Evolutionary conservation across 108 stramenopile species (phyloP).

Genomic region (Nitzschia putrida): DNA sequence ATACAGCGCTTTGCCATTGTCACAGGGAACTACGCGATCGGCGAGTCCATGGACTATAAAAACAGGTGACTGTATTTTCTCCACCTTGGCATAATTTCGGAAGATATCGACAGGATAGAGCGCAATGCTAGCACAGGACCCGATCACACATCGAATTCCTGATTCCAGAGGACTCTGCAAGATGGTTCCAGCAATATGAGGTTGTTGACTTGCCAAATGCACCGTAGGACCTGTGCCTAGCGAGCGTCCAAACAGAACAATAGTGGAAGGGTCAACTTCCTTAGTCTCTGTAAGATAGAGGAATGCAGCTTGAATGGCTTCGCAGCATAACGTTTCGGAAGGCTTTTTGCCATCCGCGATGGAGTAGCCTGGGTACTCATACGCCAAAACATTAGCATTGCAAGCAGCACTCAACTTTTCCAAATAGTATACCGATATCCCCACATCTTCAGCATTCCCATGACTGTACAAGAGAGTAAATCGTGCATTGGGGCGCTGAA

Average conservation of each 20-base stretch:
- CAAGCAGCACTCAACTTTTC: constrained; percentile 66
- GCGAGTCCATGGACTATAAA: constrained; percentile 35
- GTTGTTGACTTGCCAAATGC: constrained; percentile 66
- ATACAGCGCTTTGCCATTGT: constrained; percentile 32
- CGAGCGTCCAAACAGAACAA: constrained; percentile 88
- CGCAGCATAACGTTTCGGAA: constrained; percentile 77
- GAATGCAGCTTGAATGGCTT: constrained; percentile 92
- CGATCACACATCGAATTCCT: constrained; percentile 34
- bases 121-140: constrained; percentile 9
- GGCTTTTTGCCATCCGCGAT: constrained; percentile 44
- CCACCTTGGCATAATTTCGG: constrained; percentile 32
- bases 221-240: constrained; percentile 93
- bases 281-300: constrained; percentile 63
- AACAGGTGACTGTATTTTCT: constrained; percentile 25
- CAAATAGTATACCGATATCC: constrained; percentile 88
- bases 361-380: constrained; percentile 80
- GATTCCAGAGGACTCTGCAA: constrained; percentile 48
- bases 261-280: constrained; percentile 74
- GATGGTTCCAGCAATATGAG: constrained; percentile 37
- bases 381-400: constrained; percentile 90
- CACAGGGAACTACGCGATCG: constrained; percentile 34
- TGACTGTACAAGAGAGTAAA: constrained; percentile 87
- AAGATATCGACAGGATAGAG: constrained; percentile 35
- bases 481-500: constrained; percentile 64
- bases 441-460: constrained; percentile 92